Evolutionary conservation across 768 basidiomycete genomes (phyloP).

Genomic region (Strobilomyces dryophilus): DNA sequence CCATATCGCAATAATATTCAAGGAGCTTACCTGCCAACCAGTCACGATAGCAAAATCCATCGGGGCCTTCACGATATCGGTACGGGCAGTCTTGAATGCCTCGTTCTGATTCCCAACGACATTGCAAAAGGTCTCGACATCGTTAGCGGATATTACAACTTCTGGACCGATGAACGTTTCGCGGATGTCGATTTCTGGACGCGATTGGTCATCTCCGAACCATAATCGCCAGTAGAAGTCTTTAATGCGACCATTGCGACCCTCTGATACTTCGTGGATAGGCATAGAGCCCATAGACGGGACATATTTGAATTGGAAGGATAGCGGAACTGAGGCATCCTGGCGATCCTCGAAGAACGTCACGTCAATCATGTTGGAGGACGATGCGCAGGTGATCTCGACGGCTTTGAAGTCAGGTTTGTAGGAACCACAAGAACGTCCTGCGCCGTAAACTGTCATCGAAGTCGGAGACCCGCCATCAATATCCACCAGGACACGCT

Average conservation of each 20-base stretch:
- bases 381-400: conserved; percentile 57
- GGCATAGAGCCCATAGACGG: conserved; percentile 87
- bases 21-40: conserved; percentile 84
- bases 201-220: conserved; percentile 81
- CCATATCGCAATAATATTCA: neutral
- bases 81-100: conserved; percentile 78
- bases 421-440: conserved; percentile 75
- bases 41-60: conserved; percentile 99
- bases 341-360: conserved; percentile 82
- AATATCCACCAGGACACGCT: conserved; percentile 66
- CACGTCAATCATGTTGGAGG: conserved; percentile 58
- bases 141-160: conserved; percentile 70
- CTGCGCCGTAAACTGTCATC: conserved; percentile 69
- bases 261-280: conserved; percentile 84
- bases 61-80: conserved; percentile 70
- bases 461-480: conserved; percentile 47
- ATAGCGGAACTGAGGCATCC: conserved; percentile 71
- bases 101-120: conserved; percentile 94
- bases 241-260: conserved; percentile 88
- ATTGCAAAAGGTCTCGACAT: conserved; percentile 85
- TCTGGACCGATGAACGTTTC: conserved; percentile 86
- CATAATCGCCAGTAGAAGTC: conserved; percentile 98
- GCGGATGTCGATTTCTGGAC: conserved; percentile 76
- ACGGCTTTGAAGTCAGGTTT: conserved; percentile 77
- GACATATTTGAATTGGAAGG: conserved; percentile 79